These are phyloP conservation scores for Penicillium sp. DNA, from an alignment of 2,329 filamentous ascomycete genomes.

Conservation along the genomic window DNA sequence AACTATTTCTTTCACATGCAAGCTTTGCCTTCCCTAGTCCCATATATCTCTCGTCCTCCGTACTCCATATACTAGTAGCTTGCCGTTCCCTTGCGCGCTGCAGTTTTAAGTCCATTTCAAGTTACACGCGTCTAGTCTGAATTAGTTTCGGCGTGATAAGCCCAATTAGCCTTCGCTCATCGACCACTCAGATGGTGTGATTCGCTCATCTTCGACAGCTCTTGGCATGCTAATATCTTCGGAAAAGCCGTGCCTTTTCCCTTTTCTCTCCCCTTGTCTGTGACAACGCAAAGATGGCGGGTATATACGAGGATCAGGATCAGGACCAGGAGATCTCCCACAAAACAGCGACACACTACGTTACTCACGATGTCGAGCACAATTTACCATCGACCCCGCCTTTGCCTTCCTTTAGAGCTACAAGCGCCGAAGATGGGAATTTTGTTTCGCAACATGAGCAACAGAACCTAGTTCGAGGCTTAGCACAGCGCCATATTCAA, in stretches of 20 bases:
- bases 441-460: conserved; percentile 49
- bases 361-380: conserved; percentile 23
- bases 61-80: no score
- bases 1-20: no score
- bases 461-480: conserved; percentile 49
- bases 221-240: conserved; percentile 11
- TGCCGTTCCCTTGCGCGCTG: no score
- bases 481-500: conserved; percentile 50
- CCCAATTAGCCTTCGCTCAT: conserved; percentile 18
- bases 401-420: conserved; percentile 5
- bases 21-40: no score
- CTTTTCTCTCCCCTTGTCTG: neutral
- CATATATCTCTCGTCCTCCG: no score
- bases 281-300: conserved; percentile 13
- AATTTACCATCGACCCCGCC: conserved; percentile 2
- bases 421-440: conserved; percentile 16
- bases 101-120: no score
- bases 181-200: conserved; percentile 27
- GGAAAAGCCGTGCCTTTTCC: neutral
- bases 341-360: conserved; percentile 19
- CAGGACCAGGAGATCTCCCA: conserved; percentile 8
- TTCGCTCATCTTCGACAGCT: conserved; percentile 2
- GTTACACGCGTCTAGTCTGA: no score
- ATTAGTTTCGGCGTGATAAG: conserved; percentile 2
- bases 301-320: conserved; percentile 9